A percentile compares a stretch with the other conserved stretches of the same genome.
Evolutionary conservation across 2,329 filamentous ascomycete genomes (phyloP).

Genomic region (Trichocomaceae sp.): DNA sequence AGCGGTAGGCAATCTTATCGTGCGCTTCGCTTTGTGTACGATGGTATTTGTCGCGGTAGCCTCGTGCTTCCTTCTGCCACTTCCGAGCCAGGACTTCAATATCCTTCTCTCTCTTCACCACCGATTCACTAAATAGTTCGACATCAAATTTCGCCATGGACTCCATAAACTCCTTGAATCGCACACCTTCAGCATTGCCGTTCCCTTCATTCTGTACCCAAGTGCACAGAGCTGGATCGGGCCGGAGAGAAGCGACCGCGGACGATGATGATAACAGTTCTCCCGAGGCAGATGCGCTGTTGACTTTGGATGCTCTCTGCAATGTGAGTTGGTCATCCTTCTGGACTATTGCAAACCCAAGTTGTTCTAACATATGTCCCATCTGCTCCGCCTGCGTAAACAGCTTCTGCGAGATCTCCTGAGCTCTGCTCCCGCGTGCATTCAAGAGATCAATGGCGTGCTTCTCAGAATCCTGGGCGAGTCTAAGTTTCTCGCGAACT

Average conservation of each 20-base stretch:
- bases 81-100: constrained; percentile 89
- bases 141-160: constrained; percentile 73
- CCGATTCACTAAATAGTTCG: constrained; percentile 73
- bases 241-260: constrained; percentile 29
- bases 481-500: constrained; percentile 54
- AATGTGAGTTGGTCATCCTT: constrained; percentile 67
- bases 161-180: constrained; percentile 68
- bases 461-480: constrained; percentile 26
- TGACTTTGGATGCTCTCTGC: constrained; percentile 59
- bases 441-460: constrained; percentile 53
- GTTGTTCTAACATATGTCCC: constrained; percentile 72
- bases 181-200: constrained; percentile 54
- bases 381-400: constrained; percentile 80
- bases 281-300: constrained; percentile 28
- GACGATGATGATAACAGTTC: constrained; percentile 33
- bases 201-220: constrained; percentile 68
- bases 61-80: constrained; percentile 80
- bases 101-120: constrained; percentile 86
- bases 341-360: constrained; percentile 75
- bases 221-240: constrained; percentile 67
- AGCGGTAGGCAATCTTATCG: constrained; percentile 90
- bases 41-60: constrained; percentile 82
- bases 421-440: constrained; percentile 64
- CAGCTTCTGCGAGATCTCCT: constrained; percentile 75
- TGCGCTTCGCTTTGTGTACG: constrained; percentile 75